phyloP scores from a whole-genome alignment of 306 rosid species.

The Gynostemma pentaphyllum region DNA sequence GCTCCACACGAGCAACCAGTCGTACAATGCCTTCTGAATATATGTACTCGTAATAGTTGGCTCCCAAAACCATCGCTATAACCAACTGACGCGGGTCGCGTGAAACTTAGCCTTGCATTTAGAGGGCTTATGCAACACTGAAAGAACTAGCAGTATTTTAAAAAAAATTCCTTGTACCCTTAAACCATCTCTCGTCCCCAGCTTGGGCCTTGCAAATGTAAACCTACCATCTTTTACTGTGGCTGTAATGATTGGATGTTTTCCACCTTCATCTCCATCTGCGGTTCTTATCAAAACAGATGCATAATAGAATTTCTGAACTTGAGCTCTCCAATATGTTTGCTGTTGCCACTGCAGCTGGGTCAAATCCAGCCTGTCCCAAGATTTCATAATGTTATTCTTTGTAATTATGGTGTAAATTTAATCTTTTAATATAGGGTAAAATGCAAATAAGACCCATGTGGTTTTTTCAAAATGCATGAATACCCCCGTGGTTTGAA shows the following conservation, averaged over 20 bases:
- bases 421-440: no score
- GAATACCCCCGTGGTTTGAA: no score
- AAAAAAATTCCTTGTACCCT: constrained; percentile 72
- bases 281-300: constrained; percentile 87
- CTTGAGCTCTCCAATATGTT: constrained; percentile 52
- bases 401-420: no score
- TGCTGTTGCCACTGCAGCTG: constrained; percentile 67
- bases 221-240: constrained; percentile 65
- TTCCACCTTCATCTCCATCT: constrained; percentile 92
- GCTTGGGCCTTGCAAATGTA: constrained; percentile 92
- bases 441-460: no score
- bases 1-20: no score
- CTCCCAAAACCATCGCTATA: no score
- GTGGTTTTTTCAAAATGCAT: no score
- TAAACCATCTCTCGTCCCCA: constrained; percentile 95
- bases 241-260: constrained; percentile 73
- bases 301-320: constrained; percentile 30
- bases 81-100: no score
- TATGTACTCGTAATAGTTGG: no score
- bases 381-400: no score
- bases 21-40: no score
- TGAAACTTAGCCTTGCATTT: not conserved
- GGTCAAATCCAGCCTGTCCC: constrained; percentile 72
- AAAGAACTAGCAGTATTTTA: constrained; percentile 65
- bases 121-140: constrained; percentile 63